Evolutionary conservation across 257 asterid genomes (phyloP).

Genomic region (Lavandula angustifolia): DNA sequence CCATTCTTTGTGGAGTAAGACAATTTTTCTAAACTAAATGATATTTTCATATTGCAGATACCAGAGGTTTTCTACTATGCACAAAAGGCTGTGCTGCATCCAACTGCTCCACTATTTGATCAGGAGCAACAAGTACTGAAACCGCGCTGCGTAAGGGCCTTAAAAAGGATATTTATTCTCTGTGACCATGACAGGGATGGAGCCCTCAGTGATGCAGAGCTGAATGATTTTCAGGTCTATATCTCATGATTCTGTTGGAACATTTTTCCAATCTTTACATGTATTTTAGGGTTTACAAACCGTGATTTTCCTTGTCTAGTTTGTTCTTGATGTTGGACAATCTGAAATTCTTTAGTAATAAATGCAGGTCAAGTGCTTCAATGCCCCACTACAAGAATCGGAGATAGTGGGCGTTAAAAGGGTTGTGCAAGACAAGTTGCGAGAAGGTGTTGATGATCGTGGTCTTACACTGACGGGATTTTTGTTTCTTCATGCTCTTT

Average conservation of each 20-base stretch:
- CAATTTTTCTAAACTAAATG: too few species aligned
- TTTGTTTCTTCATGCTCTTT: constrained; percentile 94
- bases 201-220: constrained; percentile 91
- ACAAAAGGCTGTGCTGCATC: constrained; percentile 96
- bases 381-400: constrained; percentile 89
- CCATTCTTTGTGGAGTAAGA: constrained; percentile 4
- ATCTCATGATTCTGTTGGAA: constrained; percentile 12
- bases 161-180: constrained; percentile 88
- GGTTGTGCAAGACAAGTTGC: constrained; percentile 93
- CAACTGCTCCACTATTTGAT: constrained; percentile 95
- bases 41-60: constrained; percentile 40
- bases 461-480: constrained; percentile 98
- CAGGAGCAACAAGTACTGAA: constrained; percentile 89
- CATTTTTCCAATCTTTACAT: constrained; percentile 9
- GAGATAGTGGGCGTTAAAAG: constrained; percentile 92
- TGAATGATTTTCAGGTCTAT: constrained; percentile 89
- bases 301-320: constrained; percentile 1
- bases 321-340: constrained; percentile 23
- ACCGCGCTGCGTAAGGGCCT: constrained; percentile 93
- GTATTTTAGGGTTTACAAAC: constrained; percentile 14
- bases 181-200: constrained; percentile 97
- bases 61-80: constrained; percentile 92
- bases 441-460: constrained; percentile 79
- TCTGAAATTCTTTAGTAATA: constrained; percentile 27
- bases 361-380: constrained; percentile 90